Evolutionary conservation across 2,329 filamentous ascomycete genomes (phyloP), one percentile per base, ranked within the genome.

Genomic region (Pseudocercospora macadamiae): DNA sequence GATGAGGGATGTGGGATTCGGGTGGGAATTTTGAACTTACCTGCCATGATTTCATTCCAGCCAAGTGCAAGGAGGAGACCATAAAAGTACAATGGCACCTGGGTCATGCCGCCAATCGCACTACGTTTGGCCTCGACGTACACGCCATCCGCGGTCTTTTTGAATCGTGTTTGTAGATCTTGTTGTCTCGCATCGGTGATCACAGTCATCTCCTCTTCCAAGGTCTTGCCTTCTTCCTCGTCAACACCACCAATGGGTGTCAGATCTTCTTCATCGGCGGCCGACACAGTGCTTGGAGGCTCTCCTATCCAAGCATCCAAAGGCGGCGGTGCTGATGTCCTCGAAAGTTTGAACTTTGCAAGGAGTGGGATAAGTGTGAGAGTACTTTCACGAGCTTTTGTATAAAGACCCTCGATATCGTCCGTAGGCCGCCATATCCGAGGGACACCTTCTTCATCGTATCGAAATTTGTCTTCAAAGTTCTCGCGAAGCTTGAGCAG

Each of bases 401-500:
- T 97, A 76, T 97, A 99, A 39, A 96, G 81, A 45, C 93, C 93
- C 78, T 99, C 95, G 61, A 99, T 99, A 71, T 99, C 95, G 73
- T 99, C 95, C 1, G 89, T 93, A 1, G 95, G 95, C 21, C 93
- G 87, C 95, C 95, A 99, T 75, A 99, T 96, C 60, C 95, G 85
- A 4, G 95, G 95, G 3, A 99, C 95, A 23, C 95, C 95, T 5
- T 87, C 87, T 60, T 97, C 93, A 70, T 99, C 95, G 70, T 99
- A 99, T 64, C 95, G 89, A 84, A 99, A 99, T 77, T 96, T 97
- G 79, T 99, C 95, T 77, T 99, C 95, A 67, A 99, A 99, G 79
- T 97, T 97, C 76, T 99, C 95, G 32, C 95, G 87, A 52, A 99
- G 85, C 80, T 99, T 99, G 67, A 97, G 82, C 30, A 97, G 80